Evolutionary conservation across 768 basidiomycete species (phyloP), one percentile per base, ranked within the genome.

Genomic region (Mycena belliarum): DNA sequence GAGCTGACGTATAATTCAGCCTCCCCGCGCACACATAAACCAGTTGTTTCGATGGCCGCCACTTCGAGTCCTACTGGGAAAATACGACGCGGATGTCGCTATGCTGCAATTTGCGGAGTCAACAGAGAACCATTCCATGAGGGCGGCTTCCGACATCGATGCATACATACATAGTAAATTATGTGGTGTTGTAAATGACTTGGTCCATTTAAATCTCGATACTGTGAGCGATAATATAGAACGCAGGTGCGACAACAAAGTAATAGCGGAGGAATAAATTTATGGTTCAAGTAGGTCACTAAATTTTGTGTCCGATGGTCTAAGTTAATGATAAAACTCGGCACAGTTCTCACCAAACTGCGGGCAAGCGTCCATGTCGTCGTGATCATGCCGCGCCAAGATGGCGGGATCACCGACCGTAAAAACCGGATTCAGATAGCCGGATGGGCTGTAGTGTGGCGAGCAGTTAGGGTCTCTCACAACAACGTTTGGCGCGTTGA

Each of bases 331-430:
- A 52, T 61, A 61, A 44, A 57, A 54, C 42, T 55, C 60, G 41
- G 69, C 74, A 57, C 75, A 80, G 29, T 75, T 72, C 45, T 80
- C 76, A 28, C 76, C 77, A 61, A 81, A 80, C 58, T 79, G 74
- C 7, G 75, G 70, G 60, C 78, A 80, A 45, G 70, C 70, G 45
- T 75, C 73, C 55, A 70, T 70, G 56, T 78, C 75, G 43, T 71
- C 71, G 15, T 57, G 63, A n/a, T 70, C 56, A 50, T 71, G 71
- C 21, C 71, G 71, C 59, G 79, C 43, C 32, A 69, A 63, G 38
- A 62, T 57, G 9, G 52, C 56, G 40, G 68, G 40, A 33, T 70
- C 68, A 8, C 70, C 25, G 11, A 63, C 55, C n/a, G 66, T 49
- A 28, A 70, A 69, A 8, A 68, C 61, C 15, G 54, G 55, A 28